Base-by-base conservation (phyloP, 805 yeast species). In the Saccharomycopsis sp. region DNA sequence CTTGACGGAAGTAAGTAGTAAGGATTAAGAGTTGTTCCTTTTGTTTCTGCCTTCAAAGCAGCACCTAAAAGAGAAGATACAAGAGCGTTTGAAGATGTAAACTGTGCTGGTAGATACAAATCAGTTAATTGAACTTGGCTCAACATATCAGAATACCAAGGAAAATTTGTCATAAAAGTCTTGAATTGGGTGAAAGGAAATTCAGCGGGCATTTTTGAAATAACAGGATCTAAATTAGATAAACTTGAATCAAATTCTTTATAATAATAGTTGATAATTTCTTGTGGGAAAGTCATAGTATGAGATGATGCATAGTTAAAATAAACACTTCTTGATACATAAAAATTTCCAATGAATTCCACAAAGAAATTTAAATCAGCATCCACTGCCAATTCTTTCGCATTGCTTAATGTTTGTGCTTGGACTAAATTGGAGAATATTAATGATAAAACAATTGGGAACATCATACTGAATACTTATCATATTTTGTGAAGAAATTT, bases 171-270 rank as follows among this genome's bases (percentile, higher is more conserved):
- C 14, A 57, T 47, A 32, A 51, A 58, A 2, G 61, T 55, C n/a
- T 52, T 21, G 41, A 61, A 61, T 6, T 50, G 56, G 2, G 55
- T 48, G 40, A 60, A 51, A 20, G 66, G 67, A 39, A 61, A 61
- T 1, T 38, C 33, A n/a, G 47, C 46, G 8, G 51, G 44, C 31
- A 28, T 28, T 28, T 8, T n/a, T 10, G 15, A 9, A n/a, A n/a
- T 28, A 23, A 23, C 26, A 23, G 10, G 10, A 3, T 57, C 53
- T 20, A 52, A 50, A 3, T 43, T 43, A 4, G 35, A 34, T 14
- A 44, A 52, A 1, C 53, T 40, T 9, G 39, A 31, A 1, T 47
- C 41, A 8, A 39, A 44, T 13, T 56, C 37, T 9, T 52, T 42
- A n/a, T 48, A 41, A 34, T 55, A 53, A 37, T 59, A 62, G 20